A percentile compares a stretch with the other conserved stretches of the same genome.
Conservation (phyloP, 2,329 filamentous ascomycete species). For the Penicillium sp. region DNA sequence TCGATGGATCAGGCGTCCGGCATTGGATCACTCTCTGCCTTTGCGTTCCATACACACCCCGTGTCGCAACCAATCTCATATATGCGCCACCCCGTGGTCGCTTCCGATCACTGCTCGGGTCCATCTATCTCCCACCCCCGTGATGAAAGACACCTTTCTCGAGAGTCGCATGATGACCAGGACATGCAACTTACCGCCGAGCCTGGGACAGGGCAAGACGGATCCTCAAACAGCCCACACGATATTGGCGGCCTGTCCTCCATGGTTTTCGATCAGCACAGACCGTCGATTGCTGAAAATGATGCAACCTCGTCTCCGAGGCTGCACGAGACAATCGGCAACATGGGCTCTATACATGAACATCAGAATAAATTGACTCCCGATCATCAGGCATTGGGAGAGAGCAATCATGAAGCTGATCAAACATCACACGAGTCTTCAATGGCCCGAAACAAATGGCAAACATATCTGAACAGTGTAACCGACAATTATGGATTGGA, state of each 20-base stretch:
- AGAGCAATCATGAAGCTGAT: slow-evolving; percentile 5
- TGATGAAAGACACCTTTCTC: neutral
- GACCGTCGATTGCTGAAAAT: neutral
- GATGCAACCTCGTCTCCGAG: slow-evolving; percentile 2
- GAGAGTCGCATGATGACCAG: slow-evolving; percentile 4
- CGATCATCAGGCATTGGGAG: slow-evolving; percentile 1
- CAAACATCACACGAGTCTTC: slow-evolving; percentile 9
- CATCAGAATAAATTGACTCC: neutral
- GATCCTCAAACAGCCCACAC: neutral
- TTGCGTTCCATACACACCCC: slow-evolving; percentile 29
- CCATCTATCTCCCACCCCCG: slow-evolving; percentile 15
- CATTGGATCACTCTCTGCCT: slow-evolving; percentile 24
- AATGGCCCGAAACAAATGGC: slow-evolving; percentile 28
- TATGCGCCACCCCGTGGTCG: slow-evolving; percentile 27
- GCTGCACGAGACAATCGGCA: neutral
- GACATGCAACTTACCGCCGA: neutral
- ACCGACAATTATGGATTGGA: slow-evolving; percentile 64
- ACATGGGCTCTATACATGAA: slow-evolving; percentile 1
- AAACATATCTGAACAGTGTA: slow-evolving; percentile 31
- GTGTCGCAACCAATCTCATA: slow-evolving; percentile 37
- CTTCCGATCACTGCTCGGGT: slow-evolving; percentile 36
- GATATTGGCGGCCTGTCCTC: neutral
- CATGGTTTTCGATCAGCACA: slow-evolving; percentile 10
- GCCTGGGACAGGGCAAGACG: neutral
- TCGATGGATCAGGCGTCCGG: slow-evolving; percentile 24